Evolutionary conservation across 257 asterid genomes (phyloP).

Genomic region (Solanum dulcamara): DNA sequence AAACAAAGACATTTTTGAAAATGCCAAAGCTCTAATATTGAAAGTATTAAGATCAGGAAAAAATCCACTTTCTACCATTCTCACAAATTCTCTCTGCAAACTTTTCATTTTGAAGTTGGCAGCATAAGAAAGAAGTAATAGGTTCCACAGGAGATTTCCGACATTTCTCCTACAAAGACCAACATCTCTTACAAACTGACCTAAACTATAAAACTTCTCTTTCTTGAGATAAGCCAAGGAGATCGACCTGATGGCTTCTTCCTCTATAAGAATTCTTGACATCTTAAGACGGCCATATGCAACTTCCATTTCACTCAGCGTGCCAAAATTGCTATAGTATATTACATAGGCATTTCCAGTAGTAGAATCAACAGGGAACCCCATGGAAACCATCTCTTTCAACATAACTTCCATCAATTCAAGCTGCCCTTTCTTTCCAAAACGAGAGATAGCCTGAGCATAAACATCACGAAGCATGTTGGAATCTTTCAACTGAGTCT

Average conservation of each 20-base stretch:
- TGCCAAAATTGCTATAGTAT: conserved; percentile 49
- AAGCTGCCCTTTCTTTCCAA: conserved; percentile 68
- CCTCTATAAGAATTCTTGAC: conserved; percentile 81
- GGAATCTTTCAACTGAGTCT: conserved; percentile 31
- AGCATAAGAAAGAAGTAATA: conserved; percentile 75
- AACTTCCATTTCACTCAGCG: conserved; percentile 51
- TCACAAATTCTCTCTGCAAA: conserved; percentile 76
- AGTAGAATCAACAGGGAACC: conserved; percentile 49
- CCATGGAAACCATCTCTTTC: conserved; percentile 62
- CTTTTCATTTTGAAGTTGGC: conserved; percentile 91
- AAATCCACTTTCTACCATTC: conserved; percentile 84
- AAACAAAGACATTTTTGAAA: conserved; percentile 77
- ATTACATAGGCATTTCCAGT: conserved; percentile 72
- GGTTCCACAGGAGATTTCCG: conserved; percentile 90
- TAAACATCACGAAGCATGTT: conserved; percentile 23
- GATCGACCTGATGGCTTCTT: conserved; percentile 71
- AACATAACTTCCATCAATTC: conserved; percentile 58
- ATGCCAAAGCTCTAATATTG: conserved; percentile 68
- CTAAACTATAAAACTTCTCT: conserved; percentile 50
- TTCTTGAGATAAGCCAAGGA: conserved; percentile 60
- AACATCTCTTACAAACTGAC: conserved; percentile 59
- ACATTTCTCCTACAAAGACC: conserved; percentile 84
- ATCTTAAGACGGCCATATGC: conserved; percentile 71
- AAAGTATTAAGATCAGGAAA: conserved; percentile 73
- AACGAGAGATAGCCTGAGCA: conserved; percentile 33